phyloP scores from a whole-genome alignment of 2,329 filamentous ascomycete genomes.

The Cercospora sesami region DNA sequence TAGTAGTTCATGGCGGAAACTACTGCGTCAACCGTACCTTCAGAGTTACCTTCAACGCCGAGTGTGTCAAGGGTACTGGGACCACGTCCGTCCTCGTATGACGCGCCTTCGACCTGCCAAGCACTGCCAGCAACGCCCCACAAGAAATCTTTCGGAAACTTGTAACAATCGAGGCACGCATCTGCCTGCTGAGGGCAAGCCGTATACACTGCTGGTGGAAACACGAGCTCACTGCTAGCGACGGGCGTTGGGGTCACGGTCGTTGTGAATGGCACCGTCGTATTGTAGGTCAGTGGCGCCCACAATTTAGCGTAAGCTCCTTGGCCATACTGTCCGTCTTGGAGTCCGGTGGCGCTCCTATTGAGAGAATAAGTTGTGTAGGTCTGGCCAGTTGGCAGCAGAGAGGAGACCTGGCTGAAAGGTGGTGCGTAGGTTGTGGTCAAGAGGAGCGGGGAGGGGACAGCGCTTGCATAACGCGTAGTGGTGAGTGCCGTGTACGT shows the following conservation, averaged over 20 bases:
- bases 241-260: constrained; percentile 40
- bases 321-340: constrained; percentile 30
- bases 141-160: constrained; percentile 36
- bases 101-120: constrained; percentile 39
- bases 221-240: constrained; percentile 39
- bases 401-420: constrained; percentile 23
- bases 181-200: constrained; percentile 34
- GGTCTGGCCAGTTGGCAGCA: constrained; percentile 25
- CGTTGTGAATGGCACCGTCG: constrained; percentile 33
- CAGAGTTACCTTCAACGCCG: constrained; percentile 34
- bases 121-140: constrained; percentile 40
- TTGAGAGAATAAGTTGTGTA: constrained; percentile 27
- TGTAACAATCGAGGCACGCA: constrained; percentile 37
- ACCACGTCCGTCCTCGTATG: constrained; percentile 35
- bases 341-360: constrained; percentile 19
- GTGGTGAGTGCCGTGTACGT: constrained; percentile 27
- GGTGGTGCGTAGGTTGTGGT: constrained; percentile 25
- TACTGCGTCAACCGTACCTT: constrained; percentile 35
- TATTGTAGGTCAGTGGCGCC: constrained; percentile 25
- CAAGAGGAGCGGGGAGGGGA: constrained; percentile 23
- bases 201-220: constrained; percentile 38
- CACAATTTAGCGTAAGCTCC: constrained; percentile 29
- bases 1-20: constrained; percentile 23
- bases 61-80: constrained; percentile 32
- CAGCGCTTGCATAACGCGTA: constrained; percentile 27